Conservation (phyloP, 2,329 filamentous ascomycete species). For the Neonectria ditissima region DNA sequence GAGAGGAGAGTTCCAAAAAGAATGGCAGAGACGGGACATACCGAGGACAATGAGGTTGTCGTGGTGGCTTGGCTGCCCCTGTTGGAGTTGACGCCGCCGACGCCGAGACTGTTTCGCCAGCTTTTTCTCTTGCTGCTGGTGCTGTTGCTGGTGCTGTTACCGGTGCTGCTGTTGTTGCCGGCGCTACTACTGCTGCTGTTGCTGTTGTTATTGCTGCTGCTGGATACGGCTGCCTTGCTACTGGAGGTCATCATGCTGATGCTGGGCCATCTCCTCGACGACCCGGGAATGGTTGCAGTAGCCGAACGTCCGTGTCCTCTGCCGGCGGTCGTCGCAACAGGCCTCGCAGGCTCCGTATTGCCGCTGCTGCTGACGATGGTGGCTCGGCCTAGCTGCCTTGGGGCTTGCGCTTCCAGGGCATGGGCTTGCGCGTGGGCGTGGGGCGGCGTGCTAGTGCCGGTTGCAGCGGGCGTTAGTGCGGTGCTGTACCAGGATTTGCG, state of each 20-base stretch:
- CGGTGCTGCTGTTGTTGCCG: not conserved
- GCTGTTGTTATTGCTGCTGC: not conserved
- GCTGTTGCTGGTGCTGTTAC: too few relatives aligned
- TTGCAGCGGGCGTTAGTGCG: slow-evolving; percentile 19
- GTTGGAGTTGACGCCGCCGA: slow-evolving; percentile 11
- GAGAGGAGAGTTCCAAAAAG: not conserved
- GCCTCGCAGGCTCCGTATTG: not conserved
- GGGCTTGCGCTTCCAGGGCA: not conserved
- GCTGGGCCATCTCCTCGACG: not conserved
- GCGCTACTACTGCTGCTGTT: not conserved
- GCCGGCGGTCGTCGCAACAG: not conserved
- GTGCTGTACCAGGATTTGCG: slow-evolving; percentile 13
- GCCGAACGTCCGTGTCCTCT: not conserved
- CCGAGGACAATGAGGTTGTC: slow-evolving; percentile 4
- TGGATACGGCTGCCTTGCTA: not conserved
- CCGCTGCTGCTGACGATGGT: slow-evolving; percentile 1
- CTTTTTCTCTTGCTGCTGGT: not conserved
- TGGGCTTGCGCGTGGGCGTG: slow-evolving; percentile 12
- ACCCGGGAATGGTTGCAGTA: not conserved
- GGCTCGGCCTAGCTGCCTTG: slow-evolving; percentile 5
- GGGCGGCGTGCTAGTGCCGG: slow-evolving; percentile 20
- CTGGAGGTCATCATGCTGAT: not conserved
- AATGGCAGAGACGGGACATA: slow-evolving; percentile 11
- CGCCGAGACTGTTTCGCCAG: not conserved
- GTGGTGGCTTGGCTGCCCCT: slow-evolving; percentile 12